These are phyloP conservation scores for Emiliania huxleyi DNA, from an alignment of 78 protist genomes.

Conservation along the genomic window DNA sequence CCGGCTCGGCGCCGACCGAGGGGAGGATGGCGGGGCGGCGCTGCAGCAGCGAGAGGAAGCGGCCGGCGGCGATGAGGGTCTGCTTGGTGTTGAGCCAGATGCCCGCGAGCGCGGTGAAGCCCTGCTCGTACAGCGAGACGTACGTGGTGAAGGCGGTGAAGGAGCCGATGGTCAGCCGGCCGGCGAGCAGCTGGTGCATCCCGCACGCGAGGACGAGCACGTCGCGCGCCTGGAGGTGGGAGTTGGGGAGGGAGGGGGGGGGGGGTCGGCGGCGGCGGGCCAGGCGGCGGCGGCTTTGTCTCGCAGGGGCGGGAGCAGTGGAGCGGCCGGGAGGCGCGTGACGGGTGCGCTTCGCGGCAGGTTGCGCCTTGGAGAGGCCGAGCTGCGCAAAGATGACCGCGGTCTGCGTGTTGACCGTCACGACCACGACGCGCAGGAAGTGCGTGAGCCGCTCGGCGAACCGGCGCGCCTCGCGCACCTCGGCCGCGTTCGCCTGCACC, in stretches of 20 bases:
- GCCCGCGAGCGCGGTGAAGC: neutral
- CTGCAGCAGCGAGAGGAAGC: constrained; percentile 47
- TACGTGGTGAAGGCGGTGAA: neutral
- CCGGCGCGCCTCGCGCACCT: neutral
- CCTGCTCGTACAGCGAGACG: constrained; percentile 6
- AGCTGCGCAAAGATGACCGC: neutral
- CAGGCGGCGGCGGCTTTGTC: too few species aligned
- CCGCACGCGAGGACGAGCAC: constrained; percentile 2
- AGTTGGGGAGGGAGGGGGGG: too few species aligned
- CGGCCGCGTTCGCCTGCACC: neutral
- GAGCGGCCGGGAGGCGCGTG: neutral
- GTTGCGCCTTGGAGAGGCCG: too few species aligned
- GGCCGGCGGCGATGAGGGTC: constrained; percentile 73
- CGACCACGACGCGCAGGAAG: neutral
- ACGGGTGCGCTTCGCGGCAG: neutral
- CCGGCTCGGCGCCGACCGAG: neutral
- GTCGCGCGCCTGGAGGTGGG: constrained; percentile 25
- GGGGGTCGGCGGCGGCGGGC: too few species aligned
- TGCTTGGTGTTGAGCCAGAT: constrained; percentile 52
- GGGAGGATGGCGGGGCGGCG: neutral
- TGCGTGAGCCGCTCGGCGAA: neutral
- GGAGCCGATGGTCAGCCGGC: neutral
- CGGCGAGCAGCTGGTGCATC: constrained; percentile 1
- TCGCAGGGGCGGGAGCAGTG: too few species aligned
- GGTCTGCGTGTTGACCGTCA: neutral